A percentile compares a stretch with the other conserved stretches of the same genome.
phyloP scores from a whole-genome alignment of 1,284 basidiomycete genomes.

The Acaromyces ingoldii region DNA sequence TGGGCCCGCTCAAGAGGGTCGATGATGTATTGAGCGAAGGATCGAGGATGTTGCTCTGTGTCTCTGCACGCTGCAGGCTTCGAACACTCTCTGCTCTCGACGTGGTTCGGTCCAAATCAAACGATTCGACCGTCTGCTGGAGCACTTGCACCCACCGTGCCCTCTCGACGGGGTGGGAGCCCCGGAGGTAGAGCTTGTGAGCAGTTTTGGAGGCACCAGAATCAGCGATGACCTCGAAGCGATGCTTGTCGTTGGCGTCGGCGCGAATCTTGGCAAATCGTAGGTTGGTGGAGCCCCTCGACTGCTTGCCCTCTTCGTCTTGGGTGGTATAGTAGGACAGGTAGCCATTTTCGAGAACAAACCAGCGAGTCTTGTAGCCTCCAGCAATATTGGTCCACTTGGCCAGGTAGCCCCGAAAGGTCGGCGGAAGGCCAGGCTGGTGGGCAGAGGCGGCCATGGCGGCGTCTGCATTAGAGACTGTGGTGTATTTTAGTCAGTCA shows the following conservation, averaged over 20 bases:
- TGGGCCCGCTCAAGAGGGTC: not conserved
- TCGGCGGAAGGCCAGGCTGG: slow-evolving; percentile 30
- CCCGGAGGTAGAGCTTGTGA: slow-evolving; percentile 80
- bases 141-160: slow-evolving; percentile 48
- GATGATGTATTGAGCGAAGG: not conserved
- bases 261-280: slow-evolving; percentile 61
- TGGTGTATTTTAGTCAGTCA: not conserved
- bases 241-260: slow-evolving; percentile 59
- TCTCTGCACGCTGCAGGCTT: slow-evolving; percentile 17
- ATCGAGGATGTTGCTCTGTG: not conserved
- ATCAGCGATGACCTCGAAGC: slow-evolving; percentile 74
- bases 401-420: slow-evolving; percentile 55
- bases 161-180: slow-evolving; percentile 58
- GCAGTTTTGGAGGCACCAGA: slow-evolving; percentile 15
- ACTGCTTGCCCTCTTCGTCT: slow-evolving; percentile 82
- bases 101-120: slow-evolving; percentile 25
- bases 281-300: slow-evolving; percentile 83
- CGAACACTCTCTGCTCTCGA: slow-evolving; percentile 26
- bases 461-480: slow-evolving; percentile 37
- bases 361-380: slow-evolving; percentile 90
- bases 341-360: slow-evolving; percentile 80
- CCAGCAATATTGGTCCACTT: slow-evolving; percentile 87
- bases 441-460: slow-evolving; percentile 55
- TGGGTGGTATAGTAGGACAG: slow-evolving; percentile 75
- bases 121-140: slow-evolving; percentile 38